phyloP scores from a whole-genome alignment of 139 green algal species.

The Chlorella vulgaris region DNA sequence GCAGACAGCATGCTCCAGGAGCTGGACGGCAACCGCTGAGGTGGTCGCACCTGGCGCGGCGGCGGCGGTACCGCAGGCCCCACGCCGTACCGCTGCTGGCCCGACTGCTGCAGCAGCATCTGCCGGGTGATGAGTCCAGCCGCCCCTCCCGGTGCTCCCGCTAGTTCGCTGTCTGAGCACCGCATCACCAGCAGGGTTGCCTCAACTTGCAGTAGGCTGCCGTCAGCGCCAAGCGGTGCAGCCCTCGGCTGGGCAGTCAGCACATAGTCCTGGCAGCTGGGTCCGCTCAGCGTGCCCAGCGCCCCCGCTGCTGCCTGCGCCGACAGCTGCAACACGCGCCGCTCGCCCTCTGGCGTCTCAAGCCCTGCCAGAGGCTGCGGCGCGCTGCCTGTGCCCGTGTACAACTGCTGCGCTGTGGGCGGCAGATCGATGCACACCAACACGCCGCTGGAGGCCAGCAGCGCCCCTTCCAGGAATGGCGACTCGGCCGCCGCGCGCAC shows the following conservation, averaged over 20 bases:
- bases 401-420: conserved; percentile 16
- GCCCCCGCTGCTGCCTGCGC: conserved; percentile 58
- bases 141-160: neutral
- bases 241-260: conserved; percentile 54
- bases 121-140: neutral
- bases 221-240: neutral
- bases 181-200: conserved; percentile 57
- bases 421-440: conserved; percentile 80
- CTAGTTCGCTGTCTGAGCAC: neutral
- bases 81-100: neutral
- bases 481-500: conserved; percentile 67
- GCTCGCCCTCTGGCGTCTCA: conserved; percentile 18
- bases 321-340: conserved; percentile 29
- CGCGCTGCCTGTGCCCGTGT: neutral
- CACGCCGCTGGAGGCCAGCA: conserved; percentile 57
- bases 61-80: neutral
- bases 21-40: conserved; percentile 35
- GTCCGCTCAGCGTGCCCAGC: conserved; percentile 52
- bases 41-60: neutral
- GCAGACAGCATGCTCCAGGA: conserved; percentile 68
- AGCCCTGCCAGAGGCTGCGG: neutral
- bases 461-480: conserved; percentile 75
- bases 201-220: conserved; percentile 44
- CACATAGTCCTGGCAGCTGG: conserved; percentile 74
- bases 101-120: neutral